Base-by-base conservation (phyloP, 2,329 filamentous ascomycete species). In the Purpureocillium lavendulum region DNA sequence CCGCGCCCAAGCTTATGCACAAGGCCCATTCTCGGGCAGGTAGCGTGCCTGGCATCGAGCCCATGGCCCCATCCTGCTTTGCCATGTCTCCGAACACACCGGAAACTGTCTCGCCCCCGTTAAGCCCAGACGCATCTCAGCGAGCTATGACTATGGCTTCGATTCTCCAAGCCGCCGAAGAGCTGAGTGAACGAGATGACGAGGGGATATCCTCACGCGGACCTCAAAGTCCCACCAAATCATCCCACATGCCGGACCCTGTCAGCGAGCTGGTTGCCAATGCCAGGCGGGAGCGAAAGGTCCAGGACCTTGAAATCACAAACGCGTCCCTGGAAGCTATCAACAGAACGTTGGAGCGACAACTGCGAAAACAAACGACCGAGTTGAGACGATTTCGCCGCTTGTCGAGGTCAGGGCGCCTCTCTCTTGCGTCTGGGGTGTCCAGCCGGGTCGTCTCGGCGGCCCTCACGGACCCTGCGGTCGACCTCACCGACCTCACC, bases 281-380 rank as follows among this genome's bases (percentile, higher is more conserved):
- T 56, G 92, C 92, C 12, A 78, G 92, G 24, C 77, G 87, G 29
- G 92, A 97, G 61, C 79, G 92, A 45, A 98, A 97, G 65, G 89
- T 98, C 1, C 77, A 97, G 49, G 92, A 98, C 58, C 69, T 98
- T 6, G 87, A 98, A 58, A 98, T 98, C 47, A 95, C 85, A 40
- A 98, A 98, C 55, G 92, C 87, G 1, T 96, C 89, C 2, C 73
- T 98, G 3, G 77, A 95, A 41, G 92, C 92, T 31, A 97, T 98
- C 64, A 98, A 98, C 57, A 76, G 89, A 39, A 92, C 88, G 0
- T 67, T 98, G 0, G 92, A 98, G 63, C 78, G 87, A 17, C 87
- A 97, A 57, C 73, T 98, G 52, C 80, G 88, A 18, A 94, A 94
- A 57, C 90, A 97, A 54, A 90, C 85, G 30, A 77, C 84, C 1